A percentile compares a stretch with the other conserved stretches of the same genome.
These are phyloP conservation scores for Sarcodon aspratus DNA, from an alignment of 768 basidiomycete genomes.

Conservation along the genomic window DNA sequence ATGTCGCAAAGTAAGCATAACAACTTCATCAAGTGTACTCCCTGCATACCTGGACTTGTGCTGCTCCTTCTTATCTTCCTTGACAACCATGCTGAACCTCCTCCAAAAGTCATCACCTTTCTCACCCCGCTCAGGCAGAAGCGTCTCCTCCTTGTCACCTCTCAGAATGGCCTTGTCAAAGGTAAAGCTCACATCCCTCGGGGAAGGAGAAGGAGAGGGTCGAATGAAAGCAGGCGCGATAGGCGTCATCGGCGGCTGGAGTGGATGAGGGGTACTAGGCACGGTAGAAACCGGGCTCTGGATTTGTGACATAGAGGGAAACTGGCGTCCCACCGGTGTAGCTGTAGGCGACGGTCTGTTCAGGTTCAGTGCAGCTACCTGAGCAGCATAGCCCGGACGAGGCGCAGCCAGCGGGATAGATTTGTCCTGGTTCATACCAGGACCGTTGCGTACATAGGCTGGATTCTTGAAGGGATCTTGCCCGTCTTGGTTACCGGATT, in stretches of 20 bases:
- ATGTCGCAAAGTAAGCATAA: background rate
- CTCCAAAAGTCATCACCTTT: slow-evolving; percentile 82
- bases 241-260: slow-evolving; percentile 68
- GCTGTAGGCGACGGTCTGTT: slow-evolving; percentile 34
- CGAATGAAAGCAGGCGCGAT: slow-evolving; percentile 71
- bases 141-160: slow-evolving; percentile 53
- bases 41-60: slow-evolving; percentile 32
- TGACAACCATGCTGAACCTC: slow-evolving; percentile 75
- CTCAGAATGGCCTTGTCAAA: slow-evolving; percentile 49
- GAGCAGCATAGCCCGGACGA: slow-evolving; percentile 63
- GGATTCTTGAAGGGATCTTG: slow-evolving; percentile 29
- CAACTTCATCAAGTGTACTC: background rate
- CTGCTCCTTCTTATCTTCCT: slow-evolving; percentile 39
- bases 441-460: slow-evolving; percentile 5
- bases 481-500: slow-evolving; percentile 26
- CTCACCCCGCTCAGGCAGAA: slow-evolving; percentile 58
- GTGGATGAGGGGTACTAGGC: slow-evolving; percentile 55
- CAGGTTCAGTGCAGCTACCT: slow-evolving; percentile 53
- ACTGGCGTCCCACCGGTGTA: slow-evolving; percentile 21
- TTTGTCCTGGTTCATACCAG: slow-evolving; percentile 9
- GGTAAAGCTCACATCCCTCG: slow-evolving; percentile 35
- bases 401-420: slow-evolving; percentile 50
- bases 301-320: slow-evolving; percentile 19
- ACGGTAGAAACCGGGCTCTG: slow-evolving; percentile 20
- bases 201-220: slow-evolving; percentile 30